Evolutionary conservation across 2,329 filamentous ascomycete genomes (phyloP).

Genomic region (Penicillium vulpinum): DNA sequence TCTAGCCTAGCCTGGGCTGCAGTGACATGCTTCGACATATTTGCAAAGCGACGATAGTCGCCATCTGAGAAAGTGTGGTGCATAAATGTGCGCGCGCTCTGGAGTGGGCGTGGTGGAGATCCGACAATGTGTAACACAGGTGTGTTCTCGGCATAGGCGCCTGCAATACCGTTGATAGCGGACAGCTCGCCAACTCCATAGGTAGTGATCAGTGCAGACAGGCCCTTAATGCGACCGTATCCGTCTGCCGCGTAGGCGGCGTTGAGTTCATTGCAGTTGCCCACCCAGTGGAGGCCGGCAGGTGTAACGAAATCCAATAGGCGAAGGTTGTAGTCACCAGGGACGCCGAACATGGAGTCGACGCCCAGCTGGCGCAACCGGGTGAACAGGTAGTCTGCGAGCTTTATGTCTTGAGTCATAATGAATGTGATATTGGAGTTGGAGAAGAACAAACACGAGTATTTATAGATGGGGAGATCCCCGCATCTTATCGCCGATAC

Average conservation of each 20-base stretch:
- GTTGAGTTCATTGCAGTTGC: conserved; percentile 71
- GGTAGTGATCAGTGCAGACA: conserved; percentile 32
- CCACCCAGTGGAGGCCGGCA: conserved; percentile 62
- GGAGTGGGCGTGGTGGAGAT: conserved; percentile 48
- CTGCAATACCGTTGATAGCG: conserved; percentile 70
- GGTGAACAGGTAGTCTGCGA: conserved; percentile 60
- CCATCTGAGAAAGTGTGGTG: conserved; percentile 71
- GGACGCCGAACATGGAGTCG: conserved; percentile 66
- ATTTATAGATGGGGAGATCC: conserved; percentile 12
- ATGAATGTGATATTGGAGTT: conserved; percentile 1
- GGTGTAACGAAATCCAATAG: conserved; percentile 66
- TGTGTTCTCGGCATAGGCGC: conserved; percentile 71
- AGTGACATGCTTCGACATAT: conserved; percentile 53
- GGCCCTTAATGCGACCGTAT: conserved; percentile 33
- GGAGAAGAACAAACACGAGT: neutral
- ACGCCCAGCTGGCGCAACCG: conserved; percentile 65
- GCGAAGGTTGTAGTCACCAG: conserved; percentile 70
- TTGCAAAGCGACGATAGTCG: conserved; percentile 53
- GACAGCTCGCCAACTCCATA: conserved; percentile 66
- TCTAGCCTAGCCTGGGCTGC: conserved; percentile 51
- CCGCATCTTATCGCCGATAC: conserved; percentile 18
- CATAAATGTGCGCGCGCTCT: conserved; percentile 47
- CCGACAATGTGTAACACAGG: conserved; percentile 65
- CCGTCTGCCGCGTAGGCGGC: conserved; percentile 52
- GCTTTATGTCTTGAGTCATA: conserved; percentile 24